Percentiles rank a stretch among this genome's conserved stretches.
These are phyloP conservation scores for Tylopilus sp. DNA, from an alignment of 1,284 basidiomycete species.

Conservation along the genomic window DNA sequence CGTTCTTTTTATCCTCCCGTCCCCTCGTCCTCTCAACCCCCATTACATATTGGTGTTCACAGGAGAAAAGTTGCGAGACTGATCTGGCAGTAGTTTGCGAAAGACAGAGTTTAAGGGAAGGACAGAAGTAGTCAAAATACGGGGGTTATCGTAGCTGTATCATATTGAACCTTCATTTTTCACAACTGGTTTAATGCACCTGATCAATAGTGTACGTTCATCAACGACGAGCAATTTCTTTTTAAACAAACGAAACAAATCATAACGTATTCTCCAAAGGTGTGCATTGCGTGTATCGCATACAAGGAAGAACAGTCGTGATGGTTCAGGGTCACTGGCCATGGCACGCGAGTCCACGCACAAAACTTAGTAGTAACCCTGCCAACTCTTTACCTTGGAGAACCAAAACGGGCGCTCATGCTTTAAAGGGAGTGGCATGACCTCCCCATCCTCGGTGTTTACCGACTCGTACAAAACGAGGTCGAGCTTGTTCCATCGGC, in stretches of 20 bases:
- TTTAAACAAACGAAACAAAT: neutral
- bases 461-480: conserved; percentile 73
- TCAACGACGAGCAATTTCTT: no score
- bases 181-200: no score
- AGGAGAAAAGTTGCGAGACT: conserved; percentile 24
- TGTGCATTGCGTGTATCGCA: neutral
- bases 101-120: conserved; percentile 21
- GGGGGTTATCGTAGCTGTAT: conserved; percentile 29
- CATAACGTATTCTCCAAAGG: neutral
- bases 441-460: conserved; percentile 72
- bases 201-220: no score
- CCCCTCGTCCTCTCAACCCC: conserved; percentile 1
- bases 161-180: conserved; percentile 25
- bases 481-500: conserved; percentile 87
- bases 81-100: conserved; percentile 32
- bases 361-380: conserved; percentile 19
- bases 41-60: conserved; percentile 25
- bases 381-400: conserved; percentile 73
- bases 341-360: neutral
- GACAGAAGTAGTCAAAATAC: conserved; percentile 34
- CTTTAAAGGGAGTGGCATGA: conserved; percentile 67
- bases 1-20: conserved; percentile 14
- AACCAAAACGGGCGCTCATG: conserved; percentile 91
- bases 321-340: neutral
- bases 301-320: neutral